Evolutionary conservation across 148 eudicot genomes (phyloP), one percentile per base, ranked within the genome.

Genomic region (Suaeda aralocaspica): DNA sequence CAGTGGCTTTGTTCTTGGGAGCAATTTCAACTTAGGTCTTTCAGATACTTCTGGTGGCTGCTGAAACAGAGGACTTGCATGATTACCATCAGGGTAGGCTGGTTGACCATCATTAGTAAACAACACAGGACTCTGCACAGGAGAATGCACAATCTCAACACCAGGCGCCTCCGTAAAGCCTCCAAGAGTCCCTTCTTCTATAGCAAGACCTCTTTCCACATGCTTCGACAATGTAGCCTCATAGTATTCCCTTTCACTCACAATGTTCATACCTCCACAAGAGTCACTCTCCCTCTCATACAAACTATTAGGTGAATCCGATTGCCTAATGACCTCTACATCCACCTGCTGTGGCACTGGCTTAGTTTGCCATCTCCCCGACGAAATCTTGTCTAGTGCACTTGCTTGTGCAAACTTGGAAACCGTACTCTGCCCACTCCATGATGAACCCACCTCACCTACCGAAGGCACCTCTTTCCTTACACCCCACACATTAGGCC

Each of bases 301-400:
- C 63, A 71, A 50, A 41, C 73, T 73, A 30, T 59, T 76, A 29
- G 87, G 89, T 0, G 79, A 64, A 36, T 82, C 95, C 28, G 77
- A 71, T 33, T 71, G 83, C 69, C 81, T 80, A 75, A 88, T 77
- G 26, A 78, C 82, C 80, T 87, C 92, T 39, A 82, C 75, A 82
- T 91, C 92, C 18, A 73, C 79, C 52, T 18, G 92, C 55, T 84
- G 77, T 73, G 80, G 77, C 67, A 76, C 46, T 2, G 80, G 76
- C 78, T 83, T 91, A 22, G 91, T 87, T 58, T 83, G 92, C 98
- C 98, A 94, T 69, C 97, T 81, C 18, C 98, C 98, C 6, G 98
- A 91, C 16, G 97, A 85, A 44, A 94, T 85, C 82, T 94, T 85
- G 24, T 94, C 98, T 26, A 94, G 83, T 0, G 98, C 98, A 76